phyloP scores from a whole-genome alignment of 306 rosid genomes.

The Styphnolobium japonicum region DNA sequence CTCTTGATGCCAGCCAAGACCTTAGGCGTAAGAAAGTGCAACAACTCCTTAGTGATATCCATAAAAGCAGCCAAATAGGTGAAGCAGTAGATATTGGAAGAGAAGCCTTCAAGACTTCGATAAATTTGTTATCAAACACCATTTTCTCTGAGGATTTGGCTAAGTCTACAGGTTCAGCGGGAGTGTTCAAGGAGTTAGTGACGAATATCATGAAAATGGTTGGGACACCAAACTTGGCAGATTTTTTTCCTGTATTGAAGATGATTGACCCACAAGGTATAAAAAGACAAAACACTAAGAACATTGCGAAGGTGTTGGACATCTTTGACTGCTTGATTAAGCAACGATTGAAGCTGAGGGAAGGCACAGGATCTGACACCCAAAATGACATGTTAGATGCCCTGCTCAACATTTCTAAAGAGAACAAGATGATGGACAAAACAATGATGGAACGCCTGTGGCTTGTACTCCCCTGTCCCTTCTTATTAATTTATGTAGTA shows the following conservation, averaged over 20 bases:
- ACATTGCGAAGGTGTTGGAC: not conserved
- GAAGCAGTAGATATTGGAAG: conserved; percentile 34
- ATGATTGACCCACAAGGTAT: conserved; percentile 33
- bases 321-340: conserved; percentile 7
- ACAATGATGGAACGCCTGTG: conserved; percentile 1
- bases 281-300: not conserved
- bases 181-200: conserved; percentile 24
- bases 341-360: conserved; percentile 17
- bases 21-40: conserved; percentile 27
- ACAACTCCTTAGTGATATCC: conserved; percentile 9
- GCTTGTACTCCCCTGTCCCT: not conserved
- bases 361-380: not conserved
- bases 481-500: not conserved
- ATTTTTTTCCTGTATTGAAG: conserved; percentile 34
- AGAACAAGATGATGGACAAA: conserved; percentile 28
- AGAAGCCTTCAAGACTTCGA: conserved; percentile 18
- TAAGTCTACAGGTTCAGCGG: not conserved
- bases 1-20: conserved; percentile 22
- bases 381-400: conserved; percentile 33
- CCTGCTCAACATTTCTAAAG: conserved; percentile 26
- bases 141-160: conserved; percentile 40
- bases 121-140: conserved; percentile 32
- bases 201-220: conserved; percentile 26
- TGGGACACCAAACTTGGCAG: conserved; percentile 39
- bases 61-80: not conserved